Evolutionary conservation across 495 filamentous ascomycete genomes (phyloP).

Genomic region (Aspergillus baeticus): DNA sequence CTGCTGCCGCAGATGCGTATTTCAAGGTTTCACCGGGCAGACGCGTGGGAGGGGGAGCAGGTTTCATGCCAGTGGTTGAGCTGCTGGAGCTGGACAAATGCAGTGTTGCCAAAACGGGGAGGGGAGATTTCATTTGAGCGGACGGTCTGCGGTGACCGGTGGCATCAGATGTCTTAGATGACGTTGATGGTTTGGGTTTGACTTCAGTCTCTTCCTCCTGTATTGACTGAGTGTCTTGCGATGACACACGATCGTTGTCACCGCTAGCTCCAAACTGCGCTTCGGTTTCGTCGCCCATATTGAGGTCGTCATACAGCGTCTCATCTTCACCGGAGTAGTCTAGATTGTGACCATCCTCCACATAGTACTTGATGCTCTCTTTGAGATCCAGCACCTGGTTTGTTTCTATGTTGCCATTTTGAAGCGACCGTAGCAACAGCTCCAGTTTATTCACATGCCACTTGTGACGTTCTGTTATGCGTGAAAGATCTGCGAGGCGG

Average conservation of each 20-base stretch:
- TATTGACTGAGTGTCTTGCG: slow-evolving; percentile 91
- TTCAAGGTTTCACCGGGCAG: slow-evolving; percentile 87
- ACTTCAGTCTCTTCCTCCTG: slow-evolving; percentile 75
- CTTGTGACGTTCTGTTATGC: slow-evolving; percentile 86
- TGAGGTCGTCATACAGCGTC: slow-evolving; percentile 90
- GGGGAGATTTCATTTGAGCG: slow-evolving; percentile 86
- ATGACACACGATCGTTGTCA: slow-evolving; percentile 85
- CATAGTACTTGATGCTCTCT: slow-evolving; percentile 92
- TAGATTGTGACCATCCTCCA: slow-evolving; percentile 80
- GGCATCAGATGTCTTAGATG: slow-evolving; percentile 22
- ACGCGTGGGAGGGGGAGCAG: slow-evolving; percentile 80
- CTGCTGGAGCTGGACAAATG: slow-evolving; percentile 50
- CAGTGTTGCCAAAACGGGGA: slow-evolving; percentile 86
- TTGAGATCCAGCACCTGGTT: slow-evolving; percentile 83
- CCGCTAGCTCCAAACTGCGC: slow-evolving; percentile 74
- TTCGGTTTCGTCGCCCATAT: slow-evolving; percentile 85
- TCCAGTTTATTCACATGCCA: slow-evolving; percentile 94
- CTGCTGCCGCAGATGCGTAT: slow-evolving; percentile 94
- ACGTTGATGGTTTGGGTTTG: slow-evolving; percentile 50
- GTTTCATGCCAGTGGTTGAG: slow-evolving; percentile 79
- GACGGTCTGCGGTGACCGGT: slow-evolving; percentile 70
- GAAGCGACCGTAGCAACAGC: slow-evolving; percentile 80
- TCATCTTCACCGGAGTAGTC: slow-evolving; percentile 89
- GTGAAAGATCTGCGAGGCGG: slow-evolving; percentile 80
- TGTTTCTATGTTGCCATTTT: slow-evolving; percentile 86